Evolutionary conservation across 805 yeast genomes (phyloP), one percentile per base, ranked within the genome.

Genomic region (Kodamaea hsintzibuensis): DNA sequence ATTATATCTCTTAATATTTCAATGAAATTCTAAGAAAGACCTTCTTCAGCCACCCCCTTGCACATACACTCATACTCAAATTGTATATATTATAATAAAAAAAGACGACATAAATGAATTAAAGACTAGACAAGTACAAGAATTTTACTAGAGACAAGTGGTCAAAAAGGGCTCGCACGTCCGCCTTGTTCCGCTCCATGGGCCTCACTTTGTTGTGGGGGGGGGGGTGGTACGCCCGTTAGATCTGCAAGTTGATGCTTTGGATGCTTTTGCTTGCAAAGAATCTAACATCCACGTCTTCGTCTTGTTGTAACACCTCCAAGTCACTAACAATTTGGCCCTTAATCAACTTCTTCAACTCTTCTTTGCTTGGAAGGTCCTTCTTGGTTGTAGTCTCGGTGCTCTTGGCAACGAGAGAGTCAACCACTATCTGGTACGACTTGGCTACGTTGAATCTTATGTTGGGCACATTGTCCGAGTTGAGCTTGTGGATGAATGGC

Each of bases 401-500:
- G 46, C 48, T 45, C 44, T 39, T 19, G 37, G 63, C 60, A 47
- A 60, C 51, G 54, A 89, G 72, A 13, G 84, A 76, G 63, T 83
- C 82, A 6, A 84, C 84, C 35, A 88, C 77, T 22, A 79, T 74
- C 42, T 82, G 79, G 65, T 88, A 84, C 13, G 96, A 82, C 71
- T 91, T 91, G 25, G 99, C 98, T 57, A 89, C 91, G 72, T 92
- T 95, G 76, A 95, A 95, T 66, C 98, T 82, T 58, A 95, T 92
- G 70, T 95, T 95, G 62, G 99, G 97, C 53, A 95, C 98, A 7
- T 84, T 81, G 72, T 95, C 99, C 39, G 77, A 78, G 40, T 85
- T 78, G 62, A 93, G 78, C 48, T 82, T 84, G 60, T 84, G 80
- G 56, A 95, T 78, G 64, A 90, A 92, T 19, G 98, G 97, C 62